These are phyloP conservation scores for Xylona heveae DNA, from an alignment of 495 filamentous ascomycete species.

Conservation along the genomic window DNA sequence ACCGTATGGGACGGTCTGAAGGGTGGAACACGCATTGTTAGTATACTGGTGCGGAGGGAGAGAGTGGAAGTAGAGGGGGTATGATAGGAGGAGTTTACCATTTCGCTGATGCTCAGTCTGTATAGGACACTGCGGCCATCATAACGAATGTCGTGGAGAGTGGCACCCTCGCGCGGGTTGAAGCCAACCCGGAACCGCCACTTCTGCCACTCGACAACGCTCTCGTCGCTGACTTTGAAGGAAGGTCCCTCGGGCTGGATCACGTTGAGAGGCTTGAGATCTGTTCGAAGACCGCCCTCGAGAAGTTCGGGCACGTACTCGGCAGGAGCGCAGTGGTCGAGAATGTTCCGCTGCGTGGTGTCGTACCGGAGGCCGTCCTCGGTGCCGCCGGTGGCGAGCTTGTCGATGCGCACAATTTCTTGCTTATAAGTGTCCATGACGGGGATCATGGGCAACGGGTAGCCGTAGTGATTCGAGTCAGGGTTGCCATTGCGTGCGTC, in stretches of 20 bases:
- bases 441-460: constrained; percentile 31
- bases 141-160: constrained; percentile 49
- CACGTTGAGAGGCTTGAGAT: constrained; percentile 28
- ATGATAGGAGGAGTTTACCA: too few relatives aligned
- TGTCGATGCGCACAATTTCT: constrained; percentile 29
- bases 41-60: background rate
- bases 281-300: constrained; percentile 20
- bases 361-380: constrained; percentile 19
- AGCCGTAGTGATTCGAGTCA: constrained; percentile 34
- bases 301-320: constrained; percentile 34
- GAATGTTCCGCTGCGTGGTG: constrained; percentile 19
- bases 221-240: constrained; percentile 23
- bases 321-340: constrained; percentile 19
- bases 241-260: constrained; percentile 29
- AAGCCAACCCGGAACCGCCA: constrained; percentile 56
- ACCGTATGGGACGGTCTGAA: constrained; percentile 43
- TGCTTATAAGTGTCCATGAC: constrained; percentile 29
- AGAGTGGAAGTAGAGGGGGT: too few relatives aligned
- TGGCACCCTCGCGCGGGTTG: constrained; percentile 47
- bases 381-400: constrained; percentile 27
- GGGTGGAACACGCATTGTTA: background rate
- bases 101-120: constrained; percentile 47
- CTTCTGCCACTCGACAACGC: constrained; percentile 42
- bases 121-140: constrained; percentile 45
- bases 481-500: constrained; percentile 23